Percentiles rank a stretch among this genome's conserved stretches.
Evolutionary conservation across 2,329 filamentous ascomycete species (phyloP).

Genomic region (Cladosporium sp.): DNA sequence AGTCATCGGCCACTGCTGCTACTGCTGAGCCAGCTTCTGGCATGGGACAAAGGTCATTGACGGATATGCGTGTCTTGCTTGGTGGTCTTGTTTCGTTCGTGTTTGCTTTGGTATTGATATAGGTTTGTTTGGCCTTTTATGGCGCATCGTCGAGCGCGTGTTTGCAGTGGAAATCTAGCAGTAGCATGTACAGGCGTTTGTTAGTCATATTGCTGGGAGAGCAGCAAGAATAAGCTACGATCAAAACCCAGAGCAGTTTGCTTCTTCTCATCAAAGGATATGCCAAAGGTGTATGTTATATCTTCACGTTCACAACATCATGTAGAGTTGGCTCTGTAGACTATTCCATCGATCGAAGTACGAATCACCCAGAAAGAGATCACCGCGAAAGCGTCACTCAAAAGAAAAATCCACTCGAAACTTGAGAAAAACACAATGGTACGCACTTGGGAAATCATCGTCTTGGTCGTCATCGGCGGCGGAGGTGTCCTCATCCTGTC

Average conservation of each 20-base stretch:
- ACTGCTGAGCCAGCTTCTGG: not conserved
- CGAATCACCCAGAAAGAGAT: too few species aligned
- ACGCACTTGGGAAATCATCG: not conserved
- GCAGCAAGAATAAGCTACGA: not conserved
- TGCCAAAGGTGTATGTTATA: too few species aligned
- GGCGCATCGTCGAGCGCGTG: not conserved
- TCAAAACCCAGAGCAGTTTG: too few species aligned
- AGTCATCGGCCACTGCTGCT: not conserved
- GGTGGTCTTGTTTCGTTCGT: not conserved
- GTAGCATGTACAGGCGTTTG: not conserved
- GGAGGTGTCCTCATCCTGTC: not conserved
- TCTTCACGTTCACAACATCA: too few species aligned
- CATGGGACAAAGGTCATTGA: not conserved
- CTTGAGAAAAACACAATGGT: not conserved
- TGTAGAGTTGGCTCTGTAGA: too few species aligned
- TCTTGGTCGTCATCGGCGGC: not conserved
- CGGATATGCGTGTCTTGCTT: not conserved
- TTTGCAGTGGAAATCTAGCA: not conserved
- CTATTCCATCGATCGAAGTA: too few species aligned
- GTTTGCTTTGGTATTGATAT: not conserved
- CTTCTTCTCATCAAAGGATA: too few species aligned
- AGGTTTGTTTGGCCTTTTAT: not conserved
- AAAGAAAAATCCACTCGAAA: too few species aligned
- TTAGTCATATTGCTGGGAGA: not conserved
- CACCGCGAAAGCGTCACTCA: too few species aligned